These are phyloP conservation scores for Diaporthe batatas DNA, from an alignment of 2,329 filamentous ascomycete genomes.

Conservation along the genomic window DNA sequence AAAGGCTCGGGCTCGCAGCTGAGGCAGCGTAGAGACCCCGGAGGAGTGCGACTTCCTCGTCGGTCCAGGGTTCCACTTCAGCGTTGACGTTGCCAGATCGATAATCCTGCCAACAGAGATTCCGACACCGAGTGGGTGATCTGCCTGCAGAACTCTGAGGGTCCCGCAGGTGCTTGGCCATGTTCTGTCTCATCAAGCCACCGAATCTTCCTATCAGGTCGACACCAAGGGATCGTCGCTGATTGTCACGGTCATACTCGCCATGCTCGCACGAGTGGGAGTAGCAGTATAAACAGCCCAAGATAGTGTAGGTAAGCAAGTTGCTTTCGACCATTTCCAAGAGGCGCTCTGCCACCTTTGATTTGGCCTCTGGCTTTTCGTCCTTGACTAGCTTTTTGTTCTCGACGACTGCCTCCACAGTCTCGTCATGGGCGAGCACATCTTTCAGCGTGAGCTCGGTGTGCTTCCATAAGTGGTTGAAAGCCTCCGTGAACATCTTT, in stretches of 20 bases:
- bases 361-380: constrained; percentile 51
- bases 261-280: constrained; percentile 73
- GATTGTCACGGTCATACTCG: constrained; percentile 67
- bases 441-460: constrained; percentile 63
- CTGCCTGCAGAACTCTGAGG: constrained; percentile 33
- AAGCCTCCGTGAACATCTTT: constrained; percentile 67
- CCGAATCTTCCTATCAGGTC: constrained; percentile 56
- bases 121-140: constrained; percentile 48
- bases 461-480: constrained; percentile 67
- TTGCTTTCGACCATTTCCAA: constrained; percentile 59
- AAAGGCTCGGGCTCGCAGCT: constrained; percentile 37
- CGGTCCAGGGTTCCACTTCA: constrained; percentile 59
- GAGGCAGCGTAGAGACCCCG: constrained; percentile 57
- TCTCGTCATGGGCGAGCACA: constrained; percentile 66
- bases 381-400: constrained; percentile 67
- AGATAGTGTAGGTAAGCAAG: constrained; percentile 66
- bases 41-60: constrained; percentile 63
- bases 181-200: constrained; percentile 48
- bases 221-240: constrained; percentile 67
- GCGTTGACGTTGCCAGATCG: constrained; percentile 50
- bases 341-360: constrained; percentile 54
- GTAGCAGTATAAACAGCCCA: constrained; percentile 71
- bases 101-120: constrained; percentile 59
- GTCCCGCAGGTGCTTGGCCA: constrained; percentile 48
- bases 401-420: constrained; percentile 66